These are phyloP conservation scores for Eutreptiella sp. DNA, from an alignment of 208 protist species.

Conservation along the genomic window DNA sequence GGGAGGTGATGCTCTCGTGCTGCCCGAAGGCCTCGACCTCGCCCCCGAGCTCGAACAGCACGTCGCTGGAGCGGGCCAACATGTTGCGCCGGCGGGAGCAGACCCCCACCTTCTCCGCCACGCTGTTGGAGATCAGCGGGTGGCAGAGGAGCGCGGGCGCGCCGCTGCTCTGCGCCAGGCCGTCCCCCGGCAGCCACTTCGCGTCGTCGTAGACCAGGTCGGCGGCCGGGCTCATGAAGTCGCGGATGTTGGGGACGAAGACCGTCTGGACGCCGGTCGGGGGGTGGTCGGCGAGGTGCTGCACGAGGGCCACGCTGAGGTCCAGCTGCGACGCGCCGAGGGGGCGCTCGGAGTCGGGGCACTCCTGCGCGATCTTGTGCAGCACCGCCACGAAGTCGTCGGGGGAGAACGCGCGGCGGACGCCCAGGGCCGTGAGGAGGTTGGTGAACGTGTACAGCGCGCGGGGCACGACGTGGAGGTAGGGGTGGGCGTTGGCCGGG, in stretches of 20 bases:
- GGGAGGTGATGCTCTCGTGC: conserved; percentile 32
- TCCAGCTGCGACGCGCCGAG: conserved; percentile 1
- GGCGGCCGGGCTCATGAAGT: conserved; percentile 1
- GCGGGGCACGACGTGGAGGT: neutral
- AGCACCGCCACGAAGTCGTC: neutral
- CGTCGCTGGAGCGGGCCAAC: neutral
- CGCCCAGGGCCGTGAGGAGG: conserved; percentile 6
- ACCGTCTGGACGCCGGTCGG: neutral
- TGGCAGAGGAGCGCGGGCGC: conserved; percentile 23
- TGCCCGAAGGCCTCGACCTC: conserved; percentile 44
- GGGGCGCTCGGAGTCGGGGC: neutral
- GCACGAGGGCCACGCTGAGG: neutral
- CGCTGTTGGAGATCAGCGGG: conserved; percentile 16
- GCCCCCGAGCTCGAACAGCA: neutral
- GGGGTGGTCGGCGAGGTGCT: neutral
- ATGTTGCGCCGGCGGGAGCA: neutral
- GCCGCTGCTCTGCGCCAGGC: neutral
- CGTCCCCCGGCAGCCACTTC: neutral
- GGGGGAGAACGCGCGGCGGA: conserved; percentile 8
- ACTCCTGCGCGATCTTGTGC: neutral
- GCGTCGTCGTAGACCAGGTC: neutral
- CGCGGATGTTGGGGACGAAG: conserved; percentile 12
- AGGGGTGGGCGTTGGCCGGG: neutral
- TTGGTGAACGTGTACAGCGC: neutral
- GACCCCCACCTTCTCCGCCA: conserved; percentile 25